Evolutionary conservation across 1,284 basidiomycete species (phyloP), one percentile per base, ranked within the genome.

Genomic region (Marasmius sp.): DNA sequence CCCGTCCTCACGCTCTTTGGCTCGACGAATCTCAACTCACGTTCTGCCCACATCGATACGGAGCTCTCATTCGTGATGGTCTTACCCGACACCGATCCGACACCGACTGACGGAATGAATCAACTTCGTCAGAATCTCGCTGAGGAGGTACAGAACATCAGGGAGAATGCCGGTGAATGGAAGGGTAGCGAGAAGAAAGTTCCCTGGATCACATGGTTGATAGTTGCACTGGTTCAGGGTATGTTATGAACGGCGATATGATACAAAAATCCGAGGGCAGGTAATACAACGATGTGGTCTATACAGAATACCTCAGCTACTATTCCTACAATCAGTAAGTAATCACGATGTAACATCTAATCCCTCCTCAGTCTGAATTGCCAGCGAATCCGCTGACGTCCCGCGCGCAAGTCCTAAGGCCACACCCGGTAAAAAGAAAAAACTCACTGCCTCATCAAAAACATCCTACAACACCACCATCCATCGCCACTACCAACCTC

Each of bases 381-480:
- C 14, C n/a, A 55, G 47, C 16, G 57, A 54, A 11, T 71, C 72
- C 12, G 70, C 70, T 45, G 73, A 73, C 1, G 82, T 83, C 37
- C 22, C 53, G 11, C 43, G 55, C 11, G 4, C 52, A 27, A 33
- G 65, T 54, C 48, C 33, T 61, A 34, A 34, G 6, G 43, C 27
- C 41, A 34, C 39, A 34, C 14, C 41, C 27, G 33, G 38, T 47
- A n/a, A n/a, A 16, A 16, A 61, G 63, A 20, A 53, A 3, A 27
- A 45, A 81, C 91, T 73, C 68, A 94, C 94, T 37, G 97, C 97
- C 77, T 99, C 97, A 71, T 99, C 97, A 70, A 99, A 98, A 80
- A 99, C 98, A 73, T 99, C 92, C 78, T 98, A 98, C 55, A 99
- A 77, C 68, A 99, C 75, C 49, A 97, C 87, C 16, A 97, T 81